Conservation (phyloP, 78 protist genomes). For the Salpingoeca rosetta region DNA sequence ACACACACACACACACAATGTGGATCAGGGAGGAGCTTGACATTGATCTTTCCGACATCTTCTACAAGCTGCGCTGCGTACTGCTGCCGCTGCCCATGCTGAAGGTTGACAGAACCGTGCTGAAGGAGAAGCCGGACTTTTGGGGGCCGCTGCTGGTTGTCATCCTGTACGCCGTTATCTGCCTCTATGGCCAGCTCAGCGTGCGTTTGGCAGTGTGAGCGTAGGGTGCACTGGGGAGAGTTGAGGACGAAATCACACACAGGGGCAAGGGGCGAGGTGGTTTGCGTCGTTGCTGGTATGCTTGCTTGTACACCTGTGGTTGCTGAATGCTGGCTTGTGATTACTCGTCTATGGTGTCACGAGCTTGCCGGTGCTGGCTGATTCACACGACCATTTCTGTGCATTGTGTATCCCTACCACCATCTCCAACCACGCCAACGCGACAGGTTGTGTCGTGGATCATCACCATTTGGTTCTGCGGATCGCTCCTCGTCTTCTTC, state of each 20-base stretch:
- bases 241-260: too few species aligned
- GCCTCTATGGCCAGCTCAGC: neutral
- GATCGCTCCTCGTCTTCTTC: conserved; percentile 3
- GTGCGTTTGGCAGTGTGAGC: neutral
- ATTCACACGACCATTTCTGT: too few species aligned
- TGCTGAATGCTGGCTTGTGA: too few species aligned
- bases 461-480: conserved; percentile 16
- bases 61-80: conserved; percentile 17
- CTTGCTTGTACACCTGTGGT: too few species aligned
- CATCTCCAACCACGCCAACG: too few species aligned
- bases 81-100: neutral
- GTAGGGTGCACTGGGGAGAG: too few species aligned
- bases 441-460: conserved; percentile 21
- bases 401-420: too few species aligned
- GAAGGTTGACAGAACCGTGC: neutral
- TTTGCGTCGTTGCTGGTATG: too few species aligned
- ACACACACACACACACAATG: neutral
- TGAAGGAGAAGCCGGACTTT: conserved; percentile 4
- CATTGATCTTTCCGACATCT: conserved; percentile 1
- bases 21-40: conserved; percentile 12
- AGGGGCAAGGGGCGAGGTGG: too few species aligned
- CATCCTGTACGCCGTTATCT: conserved; percentile 2
- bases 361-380: too few species aligned
- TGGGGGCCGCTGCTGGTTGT: conserved; percentile 22
- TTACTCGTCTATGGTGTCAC: too few species aligned